Evolutionary conservation across 1,284 basidiomycete genomes (phyloP).

Genomic region (Malassezia vespertilionis): DNA sequence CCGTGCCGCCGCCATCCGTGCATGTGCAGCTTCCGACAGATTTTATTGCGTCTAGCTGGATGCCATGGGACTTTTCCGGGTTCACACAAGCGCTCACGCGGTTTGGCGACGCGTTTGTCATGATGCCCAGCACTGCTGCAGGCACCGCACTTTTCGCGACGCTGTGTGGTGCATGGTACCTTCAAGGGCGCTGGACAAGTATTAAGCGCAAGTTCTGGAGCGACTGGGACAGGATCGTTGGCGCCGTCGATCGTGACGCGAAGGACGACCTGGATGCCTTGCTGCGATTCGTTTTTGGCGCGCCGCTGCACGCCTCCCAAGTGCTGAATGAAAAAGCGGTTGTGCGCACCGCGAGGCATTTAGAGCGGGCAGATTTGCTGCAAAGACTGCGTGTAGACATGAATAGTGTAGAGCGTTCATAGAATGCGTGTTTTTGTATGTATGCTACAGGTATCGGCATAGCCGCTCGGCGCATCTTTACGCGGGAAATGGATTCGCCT

Average conservation of each 20-base stretch:
- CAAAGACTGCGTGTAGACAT: neutral
- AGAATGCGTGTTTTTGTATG: neutral
- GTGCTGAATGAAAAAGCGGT: slow-evolving; percentile 4
- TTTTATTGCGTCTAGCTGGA: neutral
- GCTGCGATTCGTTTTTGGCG: slow-evolving; percentile 12
- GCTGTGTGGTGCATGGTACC: slow-evolving; percentile 35
- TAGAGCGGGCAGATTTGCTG: slow-evolving; percentile 2
- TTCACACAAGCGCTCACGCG: neutral
- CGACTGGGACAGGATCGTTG: slow-evolving; percentile 39
- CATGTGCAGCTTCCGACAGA: neutral
- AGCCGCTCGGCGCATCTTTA: neutral
- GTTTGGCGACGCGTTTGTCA: slow-evolving; percentile 15
- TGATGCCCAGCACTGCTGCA: slow-evolving; percentile 34
- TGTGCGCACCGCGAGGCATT: neutral
- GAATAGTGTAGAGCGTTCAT: neutral
- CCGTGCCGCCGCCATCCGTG: neutral
- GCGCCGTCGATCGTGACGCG: slow-evolving; percentile 31
- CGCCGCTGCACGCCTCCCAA: slow-evolving; percentile 8
- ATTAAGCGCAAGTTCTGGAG: slow-evolving; percentile 36
- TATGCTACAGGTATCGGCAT: neutral
- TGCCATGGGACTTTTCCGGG: neutral
- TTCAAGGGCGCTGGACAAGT: slow-evolving; percentile 45
- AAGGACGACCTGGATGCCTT: slow-evolving; percentile 16
- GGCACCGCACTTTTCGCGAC: slow-evolving; percentile 37
- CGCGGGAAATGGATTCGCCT: slow-evolving; percentile 14